Percentiles rank a stretch among this genome's conserved stretches.
phyloP scores from a whole-genome alignment of 345 rosid species.

The Bretschneidera sinensis region DNA sequence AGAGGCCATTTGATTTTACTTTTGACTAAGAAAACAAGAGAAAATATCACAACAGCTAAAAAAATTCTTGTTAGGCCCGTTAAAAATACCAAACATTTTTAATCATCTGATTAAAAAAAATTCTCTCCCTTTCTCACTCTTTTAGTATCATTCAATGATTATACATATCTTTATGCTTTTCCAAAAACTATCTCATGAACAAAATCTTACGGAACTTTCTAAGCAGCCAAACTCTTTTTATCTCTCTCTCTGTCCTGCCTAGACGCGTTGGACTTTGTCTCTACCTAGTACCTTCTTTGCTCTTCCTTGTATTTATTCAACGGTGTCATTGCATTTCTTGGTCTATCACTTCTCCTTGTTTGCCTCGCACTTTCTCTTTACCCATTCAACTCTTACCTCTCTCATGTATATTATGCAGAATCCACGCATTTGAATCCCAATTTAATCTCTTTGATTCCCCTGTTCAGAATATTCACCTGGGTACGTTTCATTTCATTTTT shows the following conservation, averaged over 20 bases:
- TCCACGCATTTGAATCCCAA: neutral
- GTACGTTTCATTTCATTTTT: constrained; percentile 6
- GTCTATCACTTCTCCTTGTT: constrained; percentile 13
- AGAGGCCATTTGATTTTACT: no score
- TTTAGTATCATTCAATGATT: no score
- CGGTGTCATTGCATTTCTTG: constrained; percentile 7
- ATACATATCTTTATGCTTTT: no score
- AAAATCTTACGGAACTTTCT: neutral
- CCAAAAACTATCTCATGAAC: no score
- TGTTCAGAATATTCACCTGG: constrained; percentile 6
- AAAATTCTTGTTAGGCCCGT: no score
- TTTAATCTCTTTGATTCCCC: neutral
- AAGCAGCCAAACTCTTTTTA: neutral
- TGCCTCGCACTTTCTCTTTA: constrained; percentile 23
- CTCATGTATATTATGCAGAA: neutral
- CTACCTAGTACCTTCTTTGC: neutral
- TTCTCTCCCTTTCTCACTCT: no score
- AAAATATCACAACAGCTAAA: no score
- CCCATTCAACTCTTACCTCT: constrained; percentile 12
- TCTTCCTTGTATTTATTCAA: constrained; percentile 15
- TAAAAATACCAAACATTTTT: no score
- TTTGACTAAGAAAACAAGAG: no score
- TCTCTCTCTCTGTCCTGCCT: neutral
- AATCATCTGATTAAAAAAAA: no score
- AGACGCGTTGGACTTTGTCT: no score